Evolutionary conservation across 2,329 filamentous ascomycete genomes (phyloP).

Genomic region (Claviceps sp.): DNA sequence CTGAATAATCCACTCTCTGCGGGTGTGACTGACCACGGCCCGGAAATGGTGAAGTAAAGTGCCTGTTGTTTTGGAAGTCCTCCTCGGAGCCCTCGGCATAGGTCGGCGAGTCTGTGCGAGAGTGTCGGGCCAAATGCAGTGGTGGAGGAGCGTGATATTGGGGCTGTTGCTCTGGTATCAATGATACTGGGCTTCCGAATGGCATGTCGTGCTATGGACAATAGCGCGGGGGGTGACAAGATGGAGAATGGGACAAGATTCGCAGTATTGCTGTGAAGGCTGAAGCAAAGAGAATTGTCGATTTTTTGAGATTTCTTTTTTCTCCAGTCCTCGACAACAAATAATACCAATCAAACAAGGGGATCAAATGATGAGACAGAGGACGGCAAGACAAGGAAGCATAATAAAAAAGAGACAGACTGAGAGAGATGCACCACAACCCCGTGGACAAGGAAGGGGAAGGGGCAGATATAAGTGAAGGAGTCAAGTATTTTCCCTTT

Average conservation of each 20-base stretch:
- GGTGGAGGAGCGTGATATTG: slow-evolving; percentile 27
- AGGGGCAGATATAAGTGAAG: neutral
- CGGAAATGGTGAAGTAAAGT: slow-evolving; percentile 16
- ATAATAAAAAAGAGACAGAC: neutral
- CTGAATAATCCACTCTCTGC: slow-evolving; percentile 18
- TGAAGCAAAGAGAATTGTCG: neutral
- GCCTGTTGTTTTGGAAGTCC: slow-evolving; percentile 17
- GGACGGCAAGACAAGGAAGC: neutral
- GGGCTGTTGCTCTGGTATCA: slow-evolving; percentile 26
- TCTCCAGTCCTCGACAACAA: neutral
- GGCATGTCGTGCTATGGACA: slow-evolving; percentile 20
- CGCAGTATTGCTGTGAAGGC: too few relatives aligned
- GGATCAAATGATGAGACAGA: neutral
- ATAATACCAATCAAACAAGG: neutral
- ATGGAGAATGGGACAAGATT: too few relatives aligned
- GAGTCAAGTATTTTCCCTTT: neutral
- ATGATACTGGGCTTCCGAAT: slow-evolving; percentile 24
- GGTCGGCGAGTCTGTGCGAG: slow-evolving; percentile 21
- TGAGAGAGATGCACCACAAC: neutral
- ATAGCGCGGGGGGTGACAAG: slow-evolving; percentile 15
- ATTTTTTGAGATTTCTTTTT: neutral
- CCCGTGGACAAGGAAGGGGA: neutral
- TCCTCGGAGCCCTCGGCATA: slow-evolving; percentile 16
- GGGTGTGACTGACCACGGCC: slow-evolving; percentile 24
- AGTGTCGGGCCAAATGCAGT: slow-evolving; percentile 30